phyloP scores from a whole-genome alignment of 306 rosid genomes.

The Sphenostylis stenocarpa region DNA sequence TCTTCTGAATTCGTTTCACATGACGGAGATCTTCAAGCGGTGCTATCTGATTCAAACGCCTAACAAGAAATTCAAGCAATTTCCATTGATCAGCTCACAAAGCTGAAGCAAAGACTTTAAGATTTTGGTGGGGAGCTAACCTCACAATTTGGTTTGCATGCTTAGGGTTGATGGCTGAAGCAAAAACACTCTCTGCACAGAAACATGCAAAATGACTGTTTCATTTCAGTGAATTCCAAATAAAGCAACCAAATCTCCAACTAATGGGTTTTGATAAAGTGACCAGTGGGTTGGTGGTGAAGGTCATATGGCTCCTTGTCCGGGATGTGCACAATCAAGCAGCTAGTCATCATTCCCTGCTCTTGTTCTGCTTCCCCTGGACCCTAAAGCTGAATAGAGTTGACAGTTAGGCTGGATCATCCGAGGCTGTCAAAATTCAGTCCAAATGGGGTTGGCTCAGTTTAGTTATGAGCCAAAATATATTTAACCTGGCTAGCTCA shows the following conservation, averaged over 20 bases:
- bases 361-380: not conserved
- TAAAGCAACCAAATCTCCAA: not conserved
- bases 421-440: not conserved
- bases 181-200: constrained; percentile 54
- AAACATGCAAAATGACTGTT: not conserved
- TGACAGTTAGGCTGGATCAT: not conserved
- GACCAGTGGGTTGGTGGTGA: constrained; percentile 73
- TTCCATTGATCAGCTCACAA: not conserved
- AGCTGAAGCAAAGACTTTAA: not conserved
- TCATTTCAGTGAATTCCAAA: not conserved
- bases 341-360: not conserved
- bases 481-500: not conserved
- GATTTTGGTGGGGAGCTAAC: constrained; percentile 39
- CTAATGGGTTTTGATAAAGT: not conserved
- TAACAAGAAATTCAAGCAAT: constrained; percentile 30
- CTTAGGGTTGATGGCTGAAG: constrained; percentile 66
- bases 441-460: not conserved
- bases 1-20: constrained; percentile 77
- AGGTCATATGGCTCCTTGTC: constrained; percentile 58
- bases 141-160: constrained; percentile 72
- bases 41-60: constrained; percentile 67
- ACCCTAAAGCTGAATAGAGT: not conserved
- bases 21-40: constrained; percentile 76
- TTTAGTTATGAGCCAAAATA: not conserved
- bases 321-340: constrained; percentile 59